Percentiles rank a stretch among this genome's conserved stretches.
Evolutionary conservation across 345 rosid species (phyloP).

Genomic region (Pistacia integerrima): DNA sequence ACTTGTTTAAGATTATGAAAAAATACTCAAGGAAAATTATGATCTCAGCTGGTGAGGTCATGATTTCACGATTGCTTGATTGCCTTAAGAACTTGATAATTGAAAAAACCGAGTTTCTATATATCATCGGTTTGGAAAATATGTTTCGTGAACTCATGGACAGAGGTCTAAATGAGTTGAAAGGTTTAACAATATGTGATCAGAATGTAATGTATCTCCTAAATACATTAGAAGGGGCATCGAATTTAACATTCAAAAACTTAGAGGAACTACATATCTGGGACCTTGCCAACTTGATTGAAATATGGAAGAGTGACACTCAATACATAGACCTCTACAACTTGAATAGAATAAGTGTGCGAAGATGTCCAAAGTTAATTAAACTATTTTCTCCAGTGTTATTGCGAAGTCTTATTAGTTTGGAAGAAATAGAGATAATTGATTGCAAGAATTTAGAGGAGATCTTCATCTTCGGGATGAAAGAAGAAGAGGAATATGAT

Average conservation of each 20-base stretch:
- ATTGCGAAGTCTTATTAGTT: neutral
- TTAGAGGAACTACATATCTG: fast-evolving
- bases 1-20: too few relatives aligned
- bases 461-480: neutral
- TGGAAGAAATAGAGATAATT: neutral
- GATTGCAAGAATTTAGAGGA: neutral
- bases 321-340: neutral
- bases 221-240: neutral
- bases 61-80: too few relatives aligned
- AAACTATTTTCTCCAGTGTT: neutral
- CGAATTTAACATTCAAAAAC: neutral
- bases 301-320: slow-evolving; percentile 3
- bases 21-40: too few relatives aligned
- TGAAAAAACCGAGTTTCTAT: too few relatives aligned
- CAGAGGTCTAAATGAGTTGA: too few relatives aligned
- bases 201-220: too few relatives aligned
- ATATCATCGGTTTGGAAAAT: too few relatives aligned
- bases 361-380: fast-evolving
- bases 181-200: too few relatives aligned
- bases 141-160: too few relatives aligned
- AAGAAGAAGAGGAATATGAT: neutral
- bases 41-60: too few relatives aligned
- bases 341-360: neutral
- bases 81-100: too few relatives aligned
- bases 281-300: neutral